Base-by-base conservation (phyloP, 805 yeast genomes). In the Sugiyamaella qingdaonensis region DNA sequence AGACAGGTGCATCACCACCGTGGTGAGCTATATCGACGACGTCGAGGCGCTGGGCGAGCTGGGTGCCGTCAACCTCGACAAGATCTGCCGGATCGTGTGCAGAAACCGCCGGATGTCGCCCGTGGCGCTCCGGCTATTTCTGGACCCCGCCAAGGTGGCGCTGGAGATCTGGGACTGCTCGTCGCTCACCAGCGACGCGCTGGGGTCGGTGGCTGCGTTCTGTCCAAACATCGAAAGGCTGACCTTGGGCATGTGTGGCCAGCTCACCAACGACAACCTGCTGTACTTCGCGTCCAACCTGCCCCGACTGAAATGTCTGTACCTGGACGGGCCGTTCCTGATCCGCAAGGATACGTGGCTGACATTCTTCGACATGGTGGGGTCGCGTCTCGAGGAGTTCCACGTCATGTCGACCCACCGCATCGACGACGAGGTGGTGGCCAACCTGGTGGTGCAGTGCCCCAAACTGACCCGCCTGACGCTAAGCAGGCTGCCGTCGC, bases 161-260 rank as follows among this genome's bases (percentile, higher is more conserved):
- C 69, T 94, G 29, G 86, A 86, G 57, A 82, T 94, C 57, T 88
- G 96, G 90, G 99, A 94, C 69, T 94, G 99, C 67, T 89, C 97
- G 0, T 82, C 81, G 47, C 75, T 94, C 14, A 79, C 81, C 21
- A 76, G 78, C 39, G 85, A 79, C 55, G 79, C 94, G 0, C 77
- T 84, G 56, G 78, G 79, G 60, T 76, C 81, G 58, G 80, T 94
- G 36, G 90, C 91, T 0, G 75, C 95, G 0, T 85, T 72, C 65
- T 88, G 96, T 60, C 96, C 97, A 0, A 75, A 84, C 27, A 56
- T 94, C 2, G 82, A 79, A 58, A 67, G 74, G 1, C 66, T 94
- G 43, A 84, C 84, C 0, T 71, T 94, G 44, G 81, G 82, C 54
- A 92, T 91, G 97, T 92, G 98, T 73, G 99, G 99, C 3, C 91